A percentile compares a stretch with the other conserved stretches of the same genome.
phyloP scores from a whole-genome alignment of 208 protist species.

The Crithidia mellificae region DNA sequence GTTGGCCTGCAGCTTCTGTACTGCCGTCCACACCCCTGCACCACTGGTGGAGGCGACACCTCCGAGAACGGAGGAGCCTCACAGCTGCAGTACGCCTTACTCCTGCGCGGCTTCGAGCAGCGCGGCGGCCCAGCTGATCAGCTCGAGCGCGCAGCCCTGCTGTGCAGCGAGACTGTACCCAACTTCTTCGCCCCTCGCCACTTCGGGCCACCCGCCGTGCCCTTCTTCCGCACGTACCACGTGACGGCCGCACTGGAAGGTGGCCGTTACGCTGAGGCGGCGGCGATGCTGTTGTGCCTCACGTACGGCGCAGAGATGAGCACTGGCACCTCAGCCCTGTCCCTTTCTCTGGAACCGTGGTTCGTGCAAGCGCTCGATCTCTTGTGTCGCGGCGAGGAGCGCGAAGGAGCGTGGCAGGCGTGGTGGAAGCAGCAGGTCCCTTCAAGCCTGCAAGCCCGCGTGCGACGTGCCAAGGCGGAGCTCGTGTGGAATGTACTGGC shows the following conservation, averaged over 20 bases:
- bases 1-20: conserved; percentile 32
- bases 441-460: conserved; percentile 26
- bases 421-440: conserved; percentile 52
- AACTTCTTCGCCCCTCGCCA: conserved; percentile 74
- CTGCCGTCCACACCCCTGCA: conserved; percentile 23
- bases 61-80: no score
- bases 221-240: conserved; percentile 69
- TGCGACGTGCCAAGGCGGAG: conserved; percentile 34
- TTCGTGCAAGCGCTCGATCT: conserved; percentile 29
- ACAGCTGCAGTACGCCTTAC: conserved; percentile 67
- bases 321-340: background rate
- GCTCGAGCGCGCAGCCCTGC: conserved; percentile 41
- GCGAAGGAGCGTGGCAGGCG: conserved; percentile 50
- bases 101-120: conserved; percentile 61
- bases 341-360: background rate
- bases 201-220: conserved; percentile 55
- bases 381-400: conserved; percentile 52
- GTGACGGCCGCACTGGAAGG: conserved; percentile 52
- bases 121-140: conserved; percentile 25
- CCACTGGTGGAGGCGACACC: no score
- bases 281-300: conserved; percentile 61
- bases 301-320: conserved; percentile 6
- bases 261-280: conserved; percentile 49
- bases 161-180: conserved; percentile 39
- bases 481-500: conserved; percentile 80